Base-by-base conservation (phyloP, 2,329 filamentous ascomycete genomes). In the Chrysoporthe cubensis region DNA sequence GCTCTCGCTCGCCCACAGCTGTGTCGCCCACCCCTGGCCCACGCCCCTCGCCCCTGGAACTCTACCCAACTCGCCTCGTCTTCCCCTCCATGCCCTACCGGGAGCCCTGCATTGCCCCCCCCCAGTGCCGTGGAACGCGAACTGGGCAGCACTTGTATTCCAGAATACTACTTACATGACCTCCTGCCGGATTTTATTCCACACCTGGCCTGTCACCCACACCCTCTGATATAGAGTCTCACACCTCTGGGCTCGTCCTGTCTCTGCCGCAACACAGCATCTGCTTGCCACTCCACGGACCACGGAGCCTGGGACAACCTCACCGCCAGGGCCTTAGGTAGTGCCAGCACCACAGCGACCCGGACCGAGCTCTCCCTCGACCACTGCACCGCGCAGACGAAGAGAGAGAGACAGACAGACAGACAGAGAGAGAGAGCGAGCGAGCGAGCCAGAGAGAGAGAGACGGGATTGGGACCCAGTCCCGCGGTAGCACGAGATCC, bases 111-210 rank as follows among this genome's bases (percentile, higher is more conserved):
- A 21, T 13, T 14, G 50, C 50, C 26, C 26, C 26, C 26, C 26
- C 26, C 50, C 50, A 54, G 50, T 56, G 62, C 50, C 26, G 52
- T 64, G 62, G 62, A 46, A 58, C 50, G 52, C 7, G 62, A 57
- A 46, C 37, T n/a, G 52, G 52, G 7, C 52, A 37, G 54, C 21
- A 57, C 52, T n/a, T 37, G 34, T 32, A 34, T 37, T 40, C 14
- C n/a, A 34, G 40, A 65, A 65, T 44, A 65, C 42, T 65, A 65
- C 63, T 65, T 65, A 65, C 63, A 65, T 65, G 52, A 40, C 63
- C 63, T 50, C 59, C 63, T 57, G 44, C 54, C 63, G 63, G 63
- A 46, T 59, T 65, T 57, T 65, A 14, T 59, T 58, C 37, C 59
- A 21, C 44, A 65, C 7, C 52, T 58, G 40, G 54, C 42, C 54